These are phyloP conservation scores for Spraguea lophii DNA, from an alignment of 371 early-diverging fungal genomes.

Conservation along the genomic window DNA sequence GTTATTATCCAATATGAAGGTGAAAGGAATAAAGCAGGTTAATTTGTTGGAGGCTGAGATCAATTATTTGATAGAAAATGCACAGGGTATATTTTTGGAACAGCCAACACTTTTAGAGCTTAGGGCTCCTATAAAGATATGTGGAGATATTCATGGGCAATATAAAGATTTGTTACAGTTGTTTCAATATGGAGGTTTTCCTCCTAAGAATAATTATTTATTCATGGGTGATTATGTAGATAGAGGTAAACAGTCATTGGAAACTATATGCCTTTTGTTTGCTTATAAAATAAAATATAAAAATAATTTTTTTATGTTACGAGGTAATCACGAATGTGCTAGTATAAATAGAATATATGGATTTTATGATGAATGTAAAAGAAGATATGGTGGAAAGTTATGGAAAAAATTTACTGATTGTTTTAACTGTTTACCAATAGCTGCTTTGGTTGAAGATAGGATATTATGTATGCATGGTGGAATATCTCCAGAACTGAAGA, in stretches of 20 bases:
- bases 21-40: constrained; percentile 66
- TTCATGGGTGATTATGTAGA: constrained; percentile 94
- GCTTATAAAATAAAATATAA: constrained; percentile 80
- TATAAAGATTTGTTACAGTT: constrained; percentile 55
- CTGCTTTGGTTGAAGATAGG: constrained; percentile 76
- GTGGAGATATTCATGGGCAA: constrained; percentile 80
- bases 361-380: constrained; percentile 92
- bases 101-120: constrained; percentile 73
- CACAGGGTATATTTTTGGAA: constrained; percentile 65
- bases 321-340: constrained; percentile 85
- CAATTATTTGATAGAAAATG: constrained; percentile 57
- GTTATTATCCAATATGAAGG: constrained; percentile 63
- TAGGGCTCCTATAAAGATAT: constrained; percentile 75
- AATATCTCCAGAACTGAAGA: constrained; percentile 58
- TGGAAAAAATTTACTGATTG: constrained; percentile 91
- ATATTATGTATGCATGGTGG: constrained; percentile 89
- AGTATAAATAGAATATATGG: constrained; percentile 82
- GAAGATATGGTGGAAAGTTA: constrained; percentile 66
- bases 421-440: constrained; percentile 86
- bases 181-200: constrained; percentile 74
- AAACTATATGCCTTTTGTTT: constrained; percentile 70
- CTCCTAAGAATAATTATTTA: constrained; percentile 65
- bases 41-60: constrained; percentile 58
- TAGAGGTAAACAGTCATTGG: constrained; percentile 77
- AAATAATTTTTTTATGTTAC: constrained; percentile 74